Evolutionary conservation across 2,329 filamentous ascomycete species (phyloP).

Genomic region (Chaetomiaceae sp.): DNA sequence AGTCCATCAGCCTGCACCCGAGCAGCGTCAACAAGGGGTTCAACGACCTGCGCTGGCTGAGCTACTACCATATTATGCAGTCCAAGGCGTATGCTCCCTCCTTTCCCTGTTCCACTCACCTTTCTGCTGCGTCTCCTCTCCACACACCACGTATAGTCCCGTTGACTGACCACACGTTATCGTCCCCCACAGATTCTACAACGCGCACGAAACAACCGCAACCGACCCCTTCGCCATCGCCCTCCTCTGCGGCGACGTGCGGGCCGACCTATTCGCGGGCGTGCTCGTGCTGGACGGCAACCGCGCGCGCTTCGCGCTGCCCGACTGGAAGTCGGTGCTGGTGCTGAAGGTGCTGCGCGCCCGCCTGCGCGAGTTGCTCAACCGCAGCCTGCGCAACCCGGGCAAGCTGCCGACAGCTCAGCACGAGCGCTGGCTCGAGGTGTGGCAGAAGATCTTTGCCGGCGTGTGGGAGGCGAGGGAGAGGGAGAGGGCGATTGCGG

Average conservation of each 20-base stretch:
- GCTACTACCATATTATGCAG: slow-evolving; percentile 97
- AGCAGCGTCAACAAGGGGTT: slow-evolving; percentile 79
- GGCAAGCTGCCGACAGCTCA: slow-evolving; percentile 57
- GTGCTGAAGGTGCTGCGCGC: slow-evolving; percentile 76
- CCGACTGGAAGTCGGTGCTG: slow-evolving; percentile 85
- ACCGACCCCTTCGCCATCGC: slow-evolving; percentile 77
- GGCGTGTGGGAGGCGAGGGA: slow-evolving; percentile 22
- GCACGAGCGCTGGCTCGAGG: slow-evolving; percentile 66
- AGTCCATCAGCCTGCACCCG: slow-evolving; percentile 78
- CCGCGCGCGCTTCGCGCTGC: slow-evolving; percentile 71
- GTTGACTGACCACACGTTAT: not conserved
- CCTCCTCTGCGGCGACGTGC: slow-evolving; percentile 80
- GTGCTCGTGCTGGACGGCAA: slow-evolving; percentile 85
- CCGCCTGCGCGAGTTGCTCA: slow-evolving; percentile 69
- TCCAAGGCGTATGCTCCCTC: slow-evolving; percentile 58
- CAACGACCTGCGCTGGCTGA: slow-evolving; percentile 69
- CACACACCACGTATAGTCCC: not conserved
- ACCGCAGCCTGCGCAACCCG: slow-evolving; percentile 61
- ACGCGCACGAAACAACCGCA: slow-evolving; percentile 82
- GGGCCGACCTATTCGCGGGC: slow-evolving; percentile 84
- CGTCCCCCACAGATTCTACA: slow-evolving; percentile 56
- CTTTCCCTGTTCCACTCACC: not conserved
- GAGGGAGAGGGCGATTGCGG: slow-evolving; percentile 9
- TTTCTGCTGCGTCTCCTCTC: not conserved
- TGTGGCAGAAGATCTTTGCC: slow-evolving; percentile 64